Evolutionary conservation across 225 moss, liverwort and hornwort genomes (phyloP).

Genomic region (Polytrichum commune): DNA sequence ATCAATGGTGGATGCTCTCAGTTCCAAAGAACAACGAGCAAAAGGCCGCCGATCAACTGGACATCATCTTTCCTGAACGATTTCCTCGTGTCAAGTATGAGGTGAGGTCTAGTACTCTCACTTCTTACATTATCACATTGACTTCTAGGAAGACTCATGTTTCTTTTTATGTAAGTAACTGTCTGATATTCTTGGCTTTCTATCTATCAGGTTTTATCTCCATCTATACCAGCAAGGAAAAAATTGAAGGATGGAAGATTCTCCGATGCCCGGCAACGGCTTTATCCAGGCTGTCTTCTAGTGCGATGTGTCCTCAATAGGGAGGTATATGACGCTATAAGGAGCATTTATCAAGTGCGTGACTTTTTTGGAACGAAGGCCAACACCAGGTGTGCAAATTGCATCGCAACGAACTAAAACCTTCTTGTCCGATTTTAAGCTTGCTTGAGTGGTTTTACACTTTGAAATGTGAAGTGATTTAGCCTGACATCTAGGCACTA

Average conservation of each 20-base stretch:
- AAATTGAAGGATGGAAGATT: constrained; percentile 75
- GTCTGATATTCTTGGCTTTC: constrained; percentile 14
- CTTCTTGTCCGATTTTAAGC: no score
- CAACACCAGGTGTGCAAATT: constrained; percentile 53
- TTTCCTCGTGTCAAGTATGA: constrained; percentile 79
- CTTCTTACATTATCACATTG: neutral
- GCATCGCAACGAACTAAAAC: no score
- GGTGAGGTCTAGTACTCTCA: constrained; percentile 29
- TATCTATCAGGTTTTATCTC: constrained; percentile 62
- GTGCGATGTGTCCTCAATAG: constrained; percentile 81
- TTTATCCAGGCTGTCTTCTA: constrained; percentile 84
- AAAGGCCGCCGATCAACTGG: constrained; percentile 68
- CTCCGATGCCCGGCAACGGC: constrained; percentile 65
- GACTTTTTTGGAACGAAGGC: constrained; percentile 92
- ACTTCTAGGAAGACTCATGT: neutral
- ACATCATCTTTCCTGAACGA: constrained; percentile 41
- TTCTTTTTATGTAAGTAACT: no score
- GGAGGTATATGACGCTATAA: constrained; percentile 67
- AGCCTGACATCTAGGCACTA: neutral
- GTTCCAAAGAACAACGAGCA: constrained; percentile 70
- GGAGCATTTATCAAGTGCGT: constrained; percentile 61
- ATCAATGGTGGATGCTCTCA: constrained; percentile 86
- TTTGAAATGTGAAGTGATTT: no score
- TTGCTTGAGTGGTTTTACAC: no score
- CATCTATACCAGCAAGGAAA: constrained; percentile 62